Evolutionary conservation across 129 eudicot genomes (phyloP), one percentile per base, ranked within the genome.

Genomic region (Calendula officinalis): DNA sequence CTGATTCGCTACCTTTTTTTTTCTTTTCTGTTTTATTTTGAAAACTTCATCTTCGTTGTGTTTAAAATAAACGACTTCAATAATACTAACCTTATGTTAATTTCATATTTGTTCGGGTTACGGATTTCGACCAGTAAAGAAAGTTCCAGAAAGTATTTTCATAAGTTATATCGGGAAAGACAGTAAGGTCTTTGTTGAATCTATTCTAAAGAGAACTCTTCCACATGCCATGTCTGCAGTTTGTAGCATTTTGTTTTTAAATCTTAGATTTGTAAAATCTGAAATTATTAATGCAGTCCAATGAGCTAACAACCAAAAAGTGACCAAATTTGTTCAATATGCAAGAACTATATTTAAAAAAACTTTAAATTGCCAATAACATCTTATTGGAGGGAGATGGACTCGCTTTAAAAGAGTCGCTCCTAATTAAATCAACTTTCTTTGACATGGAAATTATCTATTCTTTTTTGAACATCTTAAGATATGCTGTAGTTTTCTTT

Each of bases 171-270:
- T 81, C 1, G 99, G 99, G 75, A 83, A 74, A 74, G 77, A 86
- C 44, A 81, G 67, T 68, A 81, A 81, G 73, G 86, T 95, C 44
- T 71, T 78, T 32, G 76, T 94, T 66, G 97, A 89, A 77, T 82
- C 95, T 16, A 86, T 94, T 64, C 60, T 94, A 67, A 86, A 94
- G 82, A 94, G 95, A 77, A 94, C 97, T 53, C 91, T 94, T 84
- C 97, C 97, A 8, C 99, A 94, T 86, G 99, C 96, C 79, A 83
- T 89, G 95, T 80, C 90, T 56, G 85, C 92, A 46, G 99, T 92
- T 77, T 46, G 82, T 41, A 46, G 54, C 13, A 43, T 22, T 36
- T 62, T 27, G 60, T 70, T 33, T n/a, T 7, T 5, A n/a, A n/a
- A 9, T 17, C 37, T 68, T 22, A 5, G 30, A 30, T 39, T 3